Base-by-base conservation (phyloP, 306 rosid species). In the Sechiopsis laciniata region DNA sequence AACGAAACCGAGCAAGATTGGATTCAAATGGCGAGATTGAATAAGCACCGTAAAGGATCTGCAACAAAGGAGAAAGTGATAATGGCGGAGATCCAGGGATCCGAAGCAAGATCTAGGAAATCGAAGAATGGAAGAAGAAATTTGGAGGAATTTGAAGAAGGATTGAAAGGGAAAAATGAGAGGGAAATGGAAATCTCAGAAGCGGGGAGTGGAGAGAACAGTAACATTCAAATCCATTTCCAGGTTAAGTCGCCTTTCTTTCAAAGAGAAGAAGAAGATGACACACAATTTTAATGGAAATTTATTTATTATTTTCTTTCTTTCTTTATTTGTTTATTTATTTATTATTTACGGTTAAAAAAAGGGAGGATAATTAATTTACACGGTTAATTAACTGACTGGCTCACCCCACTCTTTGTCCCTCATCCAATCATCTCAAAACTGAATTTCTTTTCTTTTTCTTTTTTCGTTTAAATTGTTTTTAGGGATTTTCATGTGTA, bases 201-300 rank as follows among this genome's bases (percentile, higher is more conserved):
- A 48, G 59, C 66, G 77, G 70, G 58, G 24, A 52, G 22, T 50
- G 74, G 59, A 22, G 76, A 37, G 76, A 56, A 20, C 65, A 37
- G 50, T 62, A 62, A 64, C 63, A 75, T 75, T 64, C 62, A 75
- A 62, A 62, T 75, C 78, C 78, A 63, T 51, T 75, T 75, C 73
- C 78, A 64, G 78, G 73, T 62, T 64, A 72, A 63, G 77, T 56
- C 78, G 75, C 54, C 74, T 57, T 69, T 32, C 66, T 52, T 46
- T 51, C 48, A 54, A 13, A 55, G 29, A 59, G 29, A 62, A 37
- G 26, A 21, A 37, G 69, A 48, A 70, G 48, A 70, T 51, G 22
- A 51, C 73, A 22, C 9, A 70, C 42, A 70, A 70, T 70, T 70
- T 69, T 22, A 69, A 69, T 68, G 73, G 57, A 68, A 68, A 68